A percentile compares a stretch with the other conserved stretches of the same genome.
Evolutionary conservation across 352 stramenopile species (phyloP).

Genomic region (Phytophthora constricta): DNA sequence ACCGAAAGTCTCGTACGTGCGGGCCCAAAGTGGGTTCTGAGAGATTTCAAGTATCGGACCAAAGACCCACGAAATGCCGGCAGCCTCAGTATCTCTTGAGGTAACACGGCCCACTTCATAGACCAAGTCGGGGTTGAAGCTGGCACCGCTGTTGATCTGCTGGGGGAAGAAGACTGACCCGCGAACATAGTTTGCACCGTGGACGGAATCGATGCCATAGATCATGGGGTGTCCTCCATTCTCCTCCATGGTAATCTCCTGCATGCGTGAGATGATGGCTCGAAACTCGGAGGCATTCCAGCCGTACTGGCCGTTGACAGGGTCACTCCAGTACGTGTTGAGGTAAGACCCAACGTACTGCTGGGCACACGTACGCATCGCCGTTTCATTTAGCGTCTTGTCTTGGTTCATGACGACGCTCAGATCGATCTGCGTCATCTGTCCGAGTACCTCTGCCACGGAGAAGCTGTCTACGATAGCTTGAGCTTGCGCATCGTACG

Average conservation of each 20-base stretch:
- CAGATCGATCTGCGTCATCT: constrained; percentile 91
- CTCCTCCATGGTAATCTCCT: constrained; percentile 65
- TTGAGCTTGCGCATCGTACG: constrained; percentile 31
- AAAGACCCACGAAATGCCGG: constrained; percentile 90
- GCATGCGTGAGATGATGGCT: constrained; percentile 65
- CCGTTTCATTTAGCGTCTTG: constrained; percentile 57
- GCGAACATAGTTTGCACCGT: constrained; percentile 88
- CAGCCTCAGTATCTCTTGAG: constrained; percentile 81
- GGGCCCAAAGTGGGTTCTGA: constrained; percentile 82
- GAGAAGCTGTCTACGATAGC: constrained; percentile 38
- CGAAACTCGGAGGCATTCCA: constrained; percentile 78
- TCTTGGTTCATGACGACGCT: constrained; percentile 20
- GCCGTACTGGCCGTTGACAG: constrained; percentile 29
- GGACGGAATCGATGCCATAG: constrained; percentile 90
- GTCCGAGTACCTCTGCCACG: constrained; percentile 53
- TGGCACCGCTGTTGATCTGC: constrained; percentile 87
- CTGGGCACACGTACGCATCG: constrained; percentile 63
- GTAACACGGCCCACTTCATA: constrained; percentile 65
- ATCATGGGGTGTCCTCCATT: constrained; percentile 51
- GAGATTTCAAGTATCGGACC: constrained; percentile 83
- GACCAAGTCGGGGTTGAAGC: constrained; percentile 83
- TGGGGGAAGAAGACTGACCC: constrained; percentile 84
- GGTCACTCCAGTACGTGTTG: constrained; percentile 67
- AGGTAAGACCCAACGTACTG: constrained; percentile 88
- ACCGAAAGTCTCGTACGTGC: constrained; percentile 93